phyloP scores from a whole-genome alignment of 352 stramenopile genomes.

The Phytophthora citricola region DNA sequence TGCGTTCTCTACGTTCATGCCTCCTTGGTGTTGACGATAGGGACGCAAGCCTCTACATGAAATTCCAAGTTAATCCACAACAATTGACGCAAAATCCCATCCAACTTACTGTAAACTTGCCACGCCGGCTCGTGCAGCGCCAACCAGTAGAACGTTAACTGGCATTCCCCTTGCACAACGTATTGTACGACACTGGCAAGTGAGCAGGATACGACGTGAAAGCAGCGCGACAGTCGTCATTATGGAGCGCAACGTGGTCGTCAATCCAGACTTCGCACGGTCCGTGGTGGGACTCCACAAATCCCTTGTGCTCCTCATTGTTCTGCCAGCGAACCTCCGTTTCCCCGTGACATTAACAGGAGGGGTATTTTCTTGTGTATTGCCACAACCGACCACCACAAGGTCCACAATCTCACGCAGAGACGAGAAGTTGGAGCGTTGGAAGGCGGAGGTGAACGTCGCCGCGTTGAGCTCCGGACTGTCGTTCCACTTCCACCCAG shows the following conservation, averaged over 20 bases:
- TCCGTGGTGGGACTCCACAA: conserved; percentile 57
- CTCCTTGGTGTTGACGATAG: conserved; percentile 4
- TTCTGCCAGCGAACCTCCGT: conserved; percentile 46
- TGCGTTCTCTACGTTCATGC: background rate
- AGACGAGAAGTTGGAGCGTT: conserved; percentile 40
- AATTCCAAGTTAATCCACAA: background rate
- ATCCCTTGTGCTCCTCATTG: conserved; percentile 43
- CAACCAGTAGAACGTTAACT: conserved; percentile 60
- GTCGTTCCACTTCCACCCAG: conserved; percentile 59
- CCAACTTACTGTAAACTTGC: conserved; percentile 48
- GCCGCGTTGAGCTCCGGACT: conserved; percentile 42
- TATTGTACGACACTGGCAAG: conserved; percentile 39
- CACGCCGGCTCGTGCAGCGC: conserved; percentile 47
- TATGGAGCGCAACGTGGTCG: conserved; percentile 39
- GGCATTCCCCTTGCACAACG: conserved; percentile 47
- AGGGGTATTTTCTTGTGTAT: conserved; percentile 28
- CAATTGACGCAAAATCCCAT: background rate
- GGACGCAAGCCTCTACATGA: conserved; percentile 18
- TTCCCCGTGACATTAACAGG: conserved; percentile 38
- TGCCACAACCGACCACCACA: conserved; percentile 37
- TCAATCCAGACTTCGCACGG: conserved; percentile 65
- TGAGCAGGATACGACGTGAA: conserved; percentile 44
- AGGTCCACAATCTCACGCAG: conserved; percentile 43
- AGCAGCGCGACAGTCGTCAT: conserved; percentile 47
- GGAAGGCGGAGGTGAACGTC: conserved; percentile 44